These are phyloP conservation scores for Cinchona pubescens DNA, from an alignment of 257 asterid genomes.

Conservation along the genomic window DNA sequence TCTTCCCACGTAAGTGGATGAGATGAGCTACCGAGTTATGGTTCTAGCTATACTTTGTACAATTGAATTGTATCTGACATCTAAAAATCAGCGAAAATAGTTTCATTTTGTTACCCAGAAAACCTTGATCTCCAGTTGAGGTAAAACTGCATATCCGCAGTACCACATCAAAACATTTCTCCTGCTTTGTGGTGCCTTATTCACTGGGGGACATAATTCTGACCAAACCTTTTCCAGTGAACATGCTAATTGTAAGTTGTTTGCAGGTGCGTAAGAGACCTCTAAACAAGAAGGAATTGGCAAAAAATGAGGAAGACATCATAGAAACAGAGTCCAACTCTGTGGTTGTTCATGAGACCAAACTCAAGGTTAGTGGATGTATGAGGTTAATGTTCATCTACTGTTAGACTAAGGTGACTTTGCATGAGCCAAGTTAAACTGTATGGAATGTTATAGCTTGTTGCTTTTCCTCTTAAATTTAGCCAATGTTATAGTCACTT, in stretches of 20 bases:
- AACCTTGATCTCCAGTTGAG: background rate
- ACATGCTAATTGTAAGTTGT: constrained; percentile 19
- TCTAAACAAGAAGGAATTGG: constrained; percentile 72
- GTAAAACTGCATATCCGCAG: background rate
- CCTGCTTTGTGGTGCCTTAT: background rate
- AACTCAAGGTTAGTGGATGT: constrained; percentile 63
- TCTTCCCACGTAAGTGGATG: background rate
- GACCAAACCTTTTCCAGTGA: constrained; percentile 9
- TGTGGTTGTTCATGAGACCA: constrained; percentile 78
- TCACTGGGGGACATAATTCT: background rate
- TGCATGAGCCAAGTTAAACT: background rate
- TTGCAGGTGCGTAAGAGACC: constrained; percentile 93
- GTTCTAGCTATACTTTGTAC: background rate
- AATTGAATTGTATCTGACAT: background rate
- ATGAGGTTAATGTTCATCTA: background rate
- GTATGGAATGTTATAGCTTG: background rate
- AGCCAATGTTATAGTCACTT: background rate
- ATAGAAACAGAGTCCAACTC: constrained; percentile 68
- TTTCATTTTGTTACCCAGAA: background rate
- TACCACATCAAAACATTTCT: background rate
- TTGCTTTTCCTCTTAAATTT: background rate
- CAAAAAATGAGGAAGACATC: constrained; percentile 91
- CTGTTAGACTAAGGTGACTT: background rate
- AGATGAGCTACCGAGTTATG: background rate
- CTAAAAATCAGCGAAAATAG: background rate